Percentiles rank a stretch among this genome's conserved stretches.
Conservation (phyloP, 495 filamentous ascomycete genomes). For the Parmelia sp. region DNA sequence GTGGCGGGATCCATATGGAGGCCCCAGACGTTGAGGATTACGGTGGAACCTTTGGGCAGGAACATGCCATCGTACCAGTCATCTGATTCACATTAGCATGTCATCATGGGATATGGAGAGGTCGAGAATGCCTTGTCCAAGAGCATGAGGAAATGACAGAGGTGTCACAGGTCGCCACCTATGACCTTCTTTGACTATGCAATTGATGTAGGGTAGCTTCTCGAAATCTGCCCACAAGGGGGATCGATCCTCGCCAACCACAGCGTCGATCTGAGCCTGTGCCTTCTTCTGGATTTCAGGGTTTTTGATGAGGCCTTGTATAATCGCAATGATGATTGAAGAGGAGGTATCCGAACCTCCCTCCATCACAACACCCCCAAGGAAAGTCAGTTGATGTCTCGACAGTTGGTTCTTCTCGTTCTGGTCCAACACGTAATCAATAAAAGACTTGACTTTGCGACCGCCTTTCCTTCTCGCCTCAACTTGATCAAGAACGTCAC, state of each 20-base stretch:
- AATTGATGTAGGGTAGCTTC: slow-evolving; percentile 38
- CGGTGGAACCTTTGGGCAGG: slow-evolving; percentile 31
- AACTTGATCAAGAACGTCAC: not conserved
- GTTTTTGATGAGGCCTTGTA: slow-evolving; percentile 40
- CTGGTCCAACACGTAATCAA: slow-evolving; percentile 42
- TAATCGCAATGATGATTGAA: slow-evolving; percentile 33
- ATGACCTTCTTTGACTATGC: slow-evolving; percentile 36
- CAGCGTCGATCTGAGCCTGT: slow-evolving; percentile 32
- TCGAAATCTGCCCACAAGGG: slow-evolving; percentile 36
- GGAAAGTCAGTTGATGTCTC: not conserved
- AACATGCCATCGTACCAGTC: not conserved
- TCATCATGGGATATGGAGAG: too few species aligned
- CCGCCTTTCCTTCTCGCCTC: not conserved
- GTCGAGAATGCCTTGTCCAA: too few species aligned
- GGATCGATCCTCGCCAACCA: slow-evolving; percentile 30
- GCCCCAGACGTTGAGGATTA: slow-evolving; percentile 35
- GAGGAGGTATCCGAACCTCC: slow-evolving; percentile 44
- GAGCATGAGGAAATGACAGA: slow-evolving; percentile 16
- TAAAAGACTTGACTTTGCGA: slow-evolving; percentile 29
- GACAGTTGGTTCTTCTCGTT: not conserved
- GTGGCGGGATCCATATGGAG: slow-evolving; percentile 28
- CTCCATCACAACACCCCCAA: slow-evolving; percentile 30
- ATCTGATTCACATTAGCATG: not conserved
- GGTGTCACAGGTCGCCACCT: slow-evolving; percentile 36
- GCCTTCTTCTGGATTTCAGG: slow-evolving; percentile 35